Conservation (phyloP, 805 yeast genomes). For the Wickerhamomyces kurtzmanii region DNA sequence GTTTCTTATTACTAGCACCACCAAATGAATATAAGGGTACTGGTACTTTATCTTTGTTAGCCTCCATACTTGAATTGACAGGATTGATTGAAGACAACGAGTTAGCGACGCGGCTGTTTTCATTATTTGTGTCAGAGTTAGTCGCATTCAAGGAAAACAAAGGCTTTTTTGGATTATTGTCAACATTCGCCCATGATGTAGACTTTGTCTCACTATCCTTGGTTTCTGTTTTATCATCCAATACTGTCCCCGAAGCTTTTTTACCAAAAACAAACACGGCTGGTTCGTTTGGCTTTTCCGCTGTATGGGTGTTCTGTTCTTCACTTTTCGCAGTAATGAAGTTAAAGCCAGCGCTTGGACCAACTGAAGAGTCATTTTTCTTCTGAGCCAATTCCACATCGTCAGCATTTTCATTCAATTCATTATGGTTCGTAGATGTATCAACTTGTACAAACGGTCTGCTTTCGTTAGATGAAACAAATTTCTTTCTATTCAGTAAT, state of each 20-base stretch:
- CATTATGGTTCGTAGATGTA: background rate
- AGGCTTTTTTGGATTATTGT: too few species aligned
- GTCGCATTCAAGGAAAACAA: slow-evolving; percentile 5
- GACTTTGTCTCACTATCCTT: too few species aligned
- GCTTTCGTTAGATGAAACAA: too few species aligned
- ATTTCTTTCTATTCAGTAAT: slow-evolving; percentile 8
- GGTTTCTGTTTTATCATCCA: too few species aligned
- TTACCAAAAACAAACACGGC: too few species aligned
- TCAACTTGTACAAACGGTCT: slow-evolving; percentile 10
- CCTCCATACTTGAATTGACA: slow-evolving; percentile 1
- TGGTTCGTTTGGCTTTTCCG: too few species aligned
- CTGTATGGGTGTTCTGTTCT: too few species aligned
- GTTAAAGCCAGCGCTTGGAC: slow-evolving; percentile 20
- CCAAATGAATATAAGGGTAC: background rate
- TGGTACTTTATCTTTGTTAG: background rate
- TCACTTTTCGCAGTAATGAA: too few species aligned
- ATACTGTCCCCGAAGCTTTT: too few species aligned
- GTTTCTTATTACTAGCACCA: background rate
- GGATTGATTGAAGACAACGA: too few species aligned
- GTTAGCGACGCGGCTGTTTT: too few species aligned
- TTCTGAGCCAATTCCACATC: background rate
- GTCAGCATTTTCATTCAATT: slow-evolving; percentile 1
- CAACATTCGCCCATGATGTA: too few species aligned
- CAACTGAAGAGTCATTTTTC: slow-evolving; percentile 3
- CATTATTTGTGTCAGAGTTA: background rate